Percentiles rank a stretch among this genome's conserved stretches.
phyloP scores from a whole-genome alignment of 2,329 filamentous ascomycete species.

The Penicillium sp. region DNA sequence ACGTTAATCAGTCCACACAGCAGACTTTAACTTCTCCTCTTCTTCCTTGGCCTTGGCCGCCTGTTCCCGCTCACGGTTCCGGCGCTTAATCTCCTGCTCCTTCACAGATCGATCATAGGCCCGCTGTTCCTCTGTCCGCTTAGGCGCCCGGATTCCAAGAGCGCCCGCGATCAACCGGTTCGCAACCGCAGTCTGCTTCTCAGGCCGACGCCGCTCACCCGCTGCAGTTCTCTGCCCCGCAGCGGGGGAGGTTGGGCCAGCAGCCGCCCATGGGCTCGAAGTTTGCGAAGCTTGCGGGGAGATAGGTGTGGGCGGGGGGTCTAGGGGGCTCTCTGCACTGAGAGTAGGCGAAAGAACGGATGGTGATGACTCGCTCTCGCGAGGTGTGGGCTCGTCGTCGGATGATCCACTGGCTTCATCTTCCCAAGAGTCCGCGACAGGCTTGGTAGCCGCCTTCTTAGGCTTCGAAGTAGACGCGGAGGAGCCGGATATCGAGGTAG shows the following conservation, averaged over 20 bases:
- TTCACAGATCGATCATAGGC: constrained; percentile 77
- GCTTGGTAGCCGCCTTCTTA: constrained; percentile 28
- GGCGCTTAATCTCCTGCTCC: constrained; percentile 74
- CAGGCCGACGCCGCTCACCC: constrained; percentile 51
- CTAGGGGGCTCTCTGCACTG: constrained; percentile 33
- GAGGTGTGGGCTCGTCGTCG: constrained; percentile 27
- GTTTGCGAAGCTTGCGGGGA: constrained; percentile 45
- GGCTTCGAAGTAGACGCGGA: constrained; percentile 8
- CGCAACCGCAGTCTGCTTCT: constrained; percentile 91
- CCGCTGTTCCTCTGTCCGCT: constrained; percentile 78
- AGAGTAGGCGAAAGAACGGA: constrained; percentile 26
- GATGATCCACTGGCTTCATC: constrained; percentile 55
- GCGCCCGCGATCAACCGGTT: constrained; percentile 83
- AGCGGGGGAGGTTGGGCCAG: constrained; percentile 9
- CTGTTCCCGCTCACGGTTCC: constrained; percentile 65
- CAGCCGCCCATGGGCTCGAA: constrained; percentile 18
- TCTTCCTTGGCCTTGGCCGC: constrained; percentile 59
- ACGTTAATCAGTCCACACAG: constrained; percentile 70
- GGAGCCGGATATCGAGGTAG: constrained; percentile 1
- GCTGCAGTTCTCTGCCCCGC: constrained; percentile 14
- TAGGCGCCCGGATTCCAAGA: constrained; percentile 72
- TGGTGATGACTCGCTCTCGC: constrained; percentile 18
- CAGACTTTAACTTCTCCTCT: constrained; percentile 66
- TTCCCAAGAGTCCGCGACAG: constrained; percentile 68
- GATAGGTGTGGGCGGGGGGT: constrained; percentile 63